A percentile compares a stretch with the other conserved stretches of the same genome.
These are phyloP conservation scores for Lecanoromycetidae sp. DNA, from an alignment of 2,329 filamentous ascomycete genomes.

Conservation along the genomic window DNA sequence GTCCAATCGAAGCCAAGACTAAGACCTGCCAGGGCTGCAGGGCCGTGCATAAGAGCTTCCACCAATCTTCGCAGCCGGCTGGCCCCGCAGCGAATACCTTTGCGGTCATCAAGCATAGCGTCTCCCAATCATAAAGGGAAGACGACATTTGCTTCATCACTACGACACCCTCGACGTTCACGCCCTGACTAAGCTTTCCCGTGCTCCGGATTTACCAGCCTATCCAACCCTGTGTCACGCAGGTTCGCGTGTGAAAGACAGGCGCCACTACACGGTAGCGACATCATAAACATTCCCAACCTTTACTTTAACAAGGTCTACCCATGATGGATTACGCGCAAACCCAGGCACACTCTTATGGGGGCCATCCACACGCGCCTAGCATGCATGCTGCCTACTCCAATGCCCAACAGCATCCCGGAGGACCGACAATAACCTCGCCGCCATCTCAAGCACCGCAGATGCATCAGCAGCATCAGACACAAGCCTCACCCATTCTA, in stretches of 20 bases:
- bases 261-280: constrained; percentile 12
- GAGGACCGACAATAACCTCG: constrained; percentile 18
- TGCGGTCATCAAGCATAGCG: constrained; percentile 4
- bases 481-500: constrained; percentile 68
- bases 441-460: constrained; percentile 19
- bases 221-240: constrained; percentile 13
- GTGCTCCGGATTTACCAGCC: constrained; percentile 2
- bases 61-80: constrained; percentile 16
- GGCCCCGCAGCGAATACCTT: constrained; percentile 7
- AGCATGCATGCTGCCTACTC: constrained; percentile 19
- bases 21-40: constrained; percentile 18
- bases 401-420: constrained; percentile 18
- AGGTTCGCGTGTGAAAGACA: constrained; percentile 11
- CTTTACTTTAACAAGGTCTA: constrained; percentile 8
- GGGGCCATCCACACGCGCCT: constrained; percentile 19
- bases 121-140: constrained; percentile 15
- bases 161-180: constrained; percentile 5
- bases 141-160: neutral
- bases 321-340: constrained; percentile 22
- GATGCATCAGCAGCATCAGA: constrained; percentile 24
- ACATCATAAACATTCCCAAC: constrained; percentile 5
- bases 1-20: constrained; percentile 16
- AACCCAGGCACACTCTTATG: constrained; percentile 18
- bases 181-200: constrained; percentile 13
- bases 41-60: constrained; percentile 12